Conservation (phyloP, 176 grass and related monocot genomes). For the Poa pratensis region DNA sequence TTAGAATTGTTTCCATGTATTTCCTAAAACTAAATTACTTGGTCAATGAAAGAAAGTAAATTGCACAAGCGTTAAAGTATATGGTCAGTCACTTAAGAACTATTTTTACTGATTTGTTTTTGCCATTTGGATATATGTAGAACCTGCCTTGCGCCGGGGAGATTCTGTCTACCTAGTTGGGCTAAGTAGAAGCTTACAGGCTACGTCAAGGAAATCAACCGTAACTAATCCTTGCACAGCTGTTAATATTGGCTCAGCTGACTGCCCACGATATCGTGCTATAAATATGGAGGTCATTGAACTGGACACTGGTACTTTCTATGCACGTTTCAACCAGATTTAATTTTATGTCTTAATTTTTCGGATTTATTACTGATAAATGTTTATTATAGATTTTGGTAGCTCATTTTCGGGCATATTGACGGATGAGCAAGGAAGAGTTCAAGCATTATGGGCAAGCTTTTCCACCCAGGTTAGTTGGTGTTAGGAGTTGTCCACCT, state of each 20-base stretch:
- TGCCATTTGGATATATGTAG: constrained; percentile 55
- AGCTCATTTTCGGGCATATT: constrained; percentile 96
- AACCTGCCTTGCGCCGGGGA: constrained; percentile 85
- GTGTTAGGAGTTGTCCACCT: constrained; percentile 32
- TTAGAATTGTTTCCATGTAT: background rate
- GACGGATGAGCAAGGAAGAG: constrained; percentile 95
- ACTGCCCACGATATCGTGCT: constrained; percentile 89
- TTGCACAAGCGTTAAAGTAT: background rate
- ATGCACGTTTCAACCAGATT: background rate
- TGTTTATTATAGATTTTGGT: constrained; percentile 84
- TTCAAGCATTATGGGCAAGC: constrained; percentile 99
- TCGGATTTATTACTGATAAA: constrained; percentile 8
- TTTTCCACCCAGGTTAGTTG: constrained; percentile 98
- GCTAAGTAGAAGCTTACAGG: constrained; percentile 96
- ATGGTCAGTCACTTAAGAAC: background rate
- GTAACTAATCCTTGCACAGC: constrained; percentile 98
- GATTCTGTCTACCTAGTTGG: constrained; percentile 98
- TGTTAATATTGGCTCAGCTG: constrained; percentile 98
- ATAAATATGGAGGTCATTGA: constrained; percentile 99
- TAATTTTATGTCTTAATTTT: constrained; percentile 15
- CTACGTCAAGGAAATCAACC: constrained; percentile 98
- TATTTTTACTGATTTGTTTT: background rate
- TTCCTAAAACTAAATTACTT: constrained; percentile 30
- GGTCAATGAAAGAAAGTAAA: constrained; percentile 25
- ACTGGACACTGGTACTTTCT: constrained; percentile 88